phyloP scores from a whole-genome alignment of 1,139 yeast species.

The Candida smagusa region DNA sequence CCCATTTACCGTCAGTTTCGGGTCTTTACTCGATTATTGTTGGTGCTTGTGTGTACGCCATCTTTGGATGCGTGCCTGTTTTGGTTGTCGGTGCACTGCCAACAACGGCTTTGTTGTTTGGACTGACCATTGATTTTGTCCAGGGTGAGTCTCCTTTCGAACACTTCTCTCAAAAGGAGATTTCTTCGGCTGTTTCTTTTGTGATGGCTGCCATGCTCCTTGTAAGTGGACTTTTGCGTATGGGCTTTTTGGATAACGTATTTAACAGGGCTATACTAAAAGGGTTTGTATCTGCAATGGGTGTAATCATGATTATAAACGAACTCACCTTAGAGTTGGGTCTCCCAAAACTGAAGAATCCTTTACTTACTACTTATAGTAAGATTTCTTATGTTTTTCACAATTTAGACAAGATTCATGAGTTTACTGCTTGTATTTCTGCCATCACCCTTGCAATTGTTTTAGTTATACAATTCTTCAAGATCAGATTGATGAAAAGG shows the following conservation, averaged over 20 bases:
- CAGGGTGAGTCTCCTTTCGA: conserved; percentile 15
- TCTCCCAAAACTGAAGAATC: conserved; percentile 18
- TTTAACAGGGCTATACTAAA: conserved; percentile 30
- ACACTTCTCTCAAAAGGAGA: conserved; percentile 18
- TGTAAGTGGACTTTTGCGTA: conserved; percentile 26
- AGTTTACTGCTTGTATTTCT: conserved; percentile 20
- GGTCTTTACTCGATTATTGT: conserved; percentile 30
- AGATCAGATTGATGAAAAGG: conserved; percentile 16
- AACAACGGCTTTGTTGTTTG: conserved; percentile 30
- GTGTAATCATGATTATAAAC: conserved; percentile 31
- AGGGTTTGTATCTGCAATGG: conserved; percentile 37
- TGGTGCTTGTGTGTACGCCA: conserved; percentile 26
- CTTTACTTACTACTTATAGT: conserved; percentile 23
- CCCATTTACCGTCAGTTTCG: conserved; percentile 29
- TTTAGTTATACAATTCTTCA: conserved; percentile 18
- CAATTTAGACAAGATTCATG: conserved; percentile 17
- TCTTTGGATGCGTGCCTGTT: conserved; percentile 32
- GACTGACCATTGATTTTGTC: conserved; percentile 25
- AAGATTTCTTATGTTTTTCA: conserved; percentile 19
- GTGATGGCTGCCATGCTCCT: conserved; percentile 25
- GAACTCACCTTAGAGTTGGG: conserved; percentile 31
- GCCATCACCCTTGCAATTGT: conserved; percentile 21
- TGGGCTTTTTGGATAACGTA: conserved; percentile 32
- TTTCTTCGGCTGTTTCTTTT: conserved; percentile 25
- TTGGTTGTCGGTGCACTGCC: conserved; percentile 36